These are phyloP conservation scores for Apocynum venetum DNA, from an alignment of 257 asterid species.

Conservation along the genomic window DNA sequence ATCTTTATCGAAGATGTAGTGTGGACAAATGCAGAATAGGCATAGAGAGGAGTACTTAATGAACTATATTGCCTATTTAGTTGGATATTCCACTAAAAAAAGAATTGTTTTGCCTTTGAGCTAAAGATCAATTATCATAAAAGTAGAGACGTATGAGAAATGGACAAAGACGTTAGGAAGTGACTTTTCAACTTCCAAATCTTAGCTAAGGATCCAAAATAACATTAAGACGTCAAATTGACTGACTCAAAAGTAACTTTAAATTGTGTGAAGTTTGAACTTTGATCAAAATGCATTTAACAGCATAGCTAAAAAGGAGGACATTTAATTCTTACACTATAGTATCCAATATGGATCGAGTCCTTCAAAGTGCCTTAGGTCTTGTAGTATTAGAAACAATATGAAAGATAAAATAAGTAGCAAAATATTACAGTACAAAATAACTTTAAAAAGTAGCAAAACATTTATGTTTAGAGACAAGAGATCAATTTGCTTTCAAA, in stretches of 20 bases:
- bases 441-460: too few species aligned
- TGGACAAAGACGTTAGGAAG: background rate
- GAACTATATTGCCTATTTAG: background rate
- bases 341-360: too few species aligned
- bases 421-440: too few species aligned
- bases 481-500: too few species aligned
- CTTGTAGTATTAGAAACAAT: too few species aligned
- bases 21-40: background rate
- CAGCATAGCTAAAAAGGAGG: background rate
- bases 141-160: background rate
- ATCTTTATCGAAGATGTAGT: background rate
- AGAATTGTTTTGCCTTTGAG: background rate
- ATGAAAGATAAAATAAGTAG: too few species aligned
- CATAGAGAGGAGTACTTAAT: background rate
- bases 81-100: background rate
- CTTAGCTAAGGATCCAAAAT: background rate
- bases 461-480: too few species aligned
- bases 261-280: background rate
- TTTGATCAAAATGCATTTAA: conserved; percentile 1
- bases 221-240: background rate
- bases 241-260: background rate
- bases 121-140: background rate
- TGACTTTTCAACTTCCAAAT: background rate
- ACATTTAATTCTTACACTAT: background rate
- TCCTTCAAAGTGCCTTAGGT: too few species aligned